Evolutionary conservation across 2,329 filamentous ascomycete species (phyloP), one percentile per base, ranked within the genome.

Genomic region (Alternaria sp.): DNA sequence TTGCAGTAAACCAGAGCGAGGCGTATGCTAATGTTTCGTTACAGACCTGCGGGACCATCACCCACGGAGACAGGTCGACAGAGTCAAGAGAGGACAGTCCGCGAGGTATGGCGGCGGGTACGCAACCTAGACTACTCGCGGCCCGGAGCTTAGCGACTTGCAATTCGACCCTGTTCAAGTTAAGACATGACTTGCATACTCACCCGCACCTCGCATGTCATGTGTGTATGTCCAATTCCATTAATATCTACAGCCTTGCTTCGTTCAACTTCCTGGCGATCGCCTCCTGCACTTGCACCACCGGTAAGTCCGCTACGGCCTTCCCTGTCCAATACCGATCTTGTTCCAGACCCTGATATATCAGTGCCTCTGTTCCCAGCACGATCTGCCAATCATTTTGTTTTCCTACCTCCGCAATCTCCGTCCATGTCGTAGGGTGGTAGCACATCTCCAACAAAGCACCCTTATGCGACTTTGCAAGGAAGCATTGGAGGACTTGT

Each of bases 401-500:
- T 70, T 87, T 84, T 0, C 89, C 87, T 45, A 93, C 71, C 46
- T 84, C 85, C 1, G 87, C 88, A 52, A 93, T 86, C 68, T 86
- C 84, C 0, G 92, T 94, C 68, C 70, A 77, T 0, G 90, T 89
- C 3, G 84, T 78, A 0, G 92, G 92, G 75, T 93, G 92, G 77
- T 94, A 94, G 83, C 91, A 93, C 91, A 95, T 94, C 79, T 94
- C 91, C 63, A 94, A 77, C 60, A 94, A 87, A 7, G 88, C 88
- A 7, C 90, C 91, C 79, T 90, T 90, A 64, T 85, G 80, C 28
- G 82, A 74, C 57, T 83, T 84, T 25, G 61, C 52, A 32, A 87
- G 63, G 55, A 87, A 85, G 4, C 81, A 77, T 71, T 88, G 83
- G 0, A 85, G 78, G 0, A 92, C 84, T 1, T 79, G 77, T 2